These are phyloP conservation scores for Stramenopiles sp. DNA, from an alignment of 352 stramenopile species.

Conservation along the genomic window DNA sequence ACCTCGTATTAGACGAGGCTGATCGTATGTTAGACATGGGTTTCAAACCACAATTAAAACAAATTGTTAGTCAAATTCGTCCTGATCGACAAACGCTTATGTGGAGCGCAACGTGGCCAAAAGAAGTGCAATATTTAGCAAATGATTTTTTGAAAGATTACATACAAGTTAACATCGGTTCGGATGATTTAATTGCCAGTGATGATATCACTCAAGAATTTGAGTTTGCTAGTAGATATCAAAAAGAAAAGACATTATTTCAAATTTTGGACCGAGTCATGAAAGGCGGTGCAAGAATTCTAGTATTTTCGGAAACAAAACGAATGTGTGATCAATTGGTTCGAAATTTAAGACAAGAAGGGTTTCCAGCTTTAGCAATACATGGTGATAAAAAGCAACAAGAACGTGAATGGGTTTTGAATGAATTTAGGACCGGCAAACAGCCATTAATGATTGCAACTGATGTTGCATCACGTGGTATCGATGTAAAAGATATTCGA, in stretches of 20 bases:
- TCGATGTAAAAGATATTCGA: slow-evolving; percentile 97
- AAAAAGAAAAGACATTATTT: background rate
- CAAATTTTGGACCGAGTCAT: background rate
- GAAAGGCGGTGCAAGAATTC: slow-evolving; percentile 24
- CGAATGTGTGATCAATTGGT: slow-evolving; percentile 87
- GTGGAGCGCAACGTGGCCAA: slow-evolving; percentile 93
- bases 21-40: slow-evolving; percentile 99
- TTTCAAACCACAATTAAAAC: slow-evolving; percentile 95
- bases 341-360: slow-evolving; percentile 65
- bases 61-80: slow-evolving; percentile 88
- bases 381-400: slow-evolving; percentile 96
- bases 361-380: slow-evolving; percentile 85
- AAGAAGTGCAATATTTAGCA: background rate
- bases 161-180: background rate
- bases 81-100: slow-evolving; percentile 72
- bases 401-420: slow-evolving; percentile 87
- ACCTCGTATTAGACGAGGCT: slow-evolving; percentile 85
- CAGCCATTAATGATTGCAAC: slow-evolving; percentile 89
- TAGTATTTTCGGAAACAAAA: slow-evolving; percentile 99
- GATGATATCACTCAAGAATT: background rate
- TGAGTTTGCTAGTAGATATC: background rate
- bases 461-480: slow-evolving; percentile 92
- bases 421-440: slow-evolving; percentile 86
- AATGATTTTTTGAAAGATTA: background rate
- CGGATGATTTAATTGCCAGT: background rate